A percentile compares a stretch with the other conserved stretches of the same genome.
Conservation (phyloP, 148 eudicot species). For the Talinum fruticosum region DNA sequence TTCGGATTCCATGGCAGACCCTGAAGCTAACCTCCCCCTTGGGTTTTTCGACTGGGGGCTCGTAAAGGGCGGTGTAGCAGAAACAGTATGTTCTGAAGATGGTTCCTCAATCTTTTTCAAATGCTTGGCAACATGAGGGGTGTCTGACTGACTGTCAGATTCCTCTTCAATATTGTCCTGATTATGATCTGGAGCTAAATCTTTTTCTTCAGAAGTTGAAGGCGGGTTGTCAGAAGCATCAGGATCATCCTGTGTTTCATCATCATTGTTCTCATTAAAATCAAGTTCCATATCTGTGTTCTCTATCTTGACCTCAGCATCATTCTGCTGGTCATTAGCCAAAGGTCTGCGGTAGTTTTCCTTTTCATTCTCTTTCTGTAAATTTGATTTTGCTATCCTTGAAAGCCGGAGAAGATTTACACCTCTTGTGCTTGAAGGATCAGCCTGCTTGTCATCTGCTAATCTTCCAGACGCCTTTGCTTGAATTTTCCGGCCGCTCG, state of each 20-base stretch:
- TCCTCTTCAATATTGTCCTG: slow-evolving; percentile 40
- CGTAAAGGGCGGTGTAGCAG: slow-evolving; percentile 56
- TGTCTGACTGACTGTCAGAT: slow-evolving; percentile 30
- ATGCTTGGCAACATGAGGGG: slow-evolving; percentile 42
- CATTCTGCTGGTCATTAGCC: slow-evolving; percentile 68
- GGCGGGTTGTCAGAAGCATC: slow-evolving; percentile 54
- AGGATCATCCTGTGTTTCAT: slow-evolving; percentile 72
- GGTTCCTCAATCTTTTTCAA: slow-evolving; percentile 47
- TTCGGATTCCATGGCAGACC: slow-evolving; percentile 51
- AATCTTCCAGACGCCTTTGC: slow-evolving; percentile 48
- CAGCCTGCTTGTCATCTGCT: slow-evolving; percentile 55
- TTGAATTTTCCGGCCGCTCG: slow-evolving; percentile 60
- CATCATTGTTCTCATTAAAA: slow-evolving; percentile 81
- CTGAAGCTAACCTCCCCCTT: slow-evolving; percentile 49
- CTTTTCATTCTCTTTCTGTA: slow-evolving; percentile 87
- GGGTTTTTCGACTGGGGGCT: slow-evolving; percentile 64
- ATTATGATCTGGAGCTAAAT: slow-evolving; percentile 36
- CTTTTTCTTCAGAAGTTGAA: slow-evolving; percentile 45
- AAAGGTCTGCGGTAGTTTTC: slow-evolving; percentile 93
- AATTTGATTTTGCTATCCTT: slow-evolving; percentile 89
- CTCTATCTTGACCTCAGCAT: slow-evolving; percentile 83
- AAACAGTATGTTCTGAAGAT: slow-evolving; percentile 44
- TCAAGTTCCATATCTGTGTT: slow-evolving; percentile 99
- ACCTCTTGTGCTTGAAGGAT: slow-evolving; percentile 46
- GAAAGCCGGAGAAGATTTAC: slow-evolving; percentile 88